Base-by-base conservation (phyloP, 2,329 filamentous ascomycete genomes). In the Fusarium neocosmosporiellum region DNA sequence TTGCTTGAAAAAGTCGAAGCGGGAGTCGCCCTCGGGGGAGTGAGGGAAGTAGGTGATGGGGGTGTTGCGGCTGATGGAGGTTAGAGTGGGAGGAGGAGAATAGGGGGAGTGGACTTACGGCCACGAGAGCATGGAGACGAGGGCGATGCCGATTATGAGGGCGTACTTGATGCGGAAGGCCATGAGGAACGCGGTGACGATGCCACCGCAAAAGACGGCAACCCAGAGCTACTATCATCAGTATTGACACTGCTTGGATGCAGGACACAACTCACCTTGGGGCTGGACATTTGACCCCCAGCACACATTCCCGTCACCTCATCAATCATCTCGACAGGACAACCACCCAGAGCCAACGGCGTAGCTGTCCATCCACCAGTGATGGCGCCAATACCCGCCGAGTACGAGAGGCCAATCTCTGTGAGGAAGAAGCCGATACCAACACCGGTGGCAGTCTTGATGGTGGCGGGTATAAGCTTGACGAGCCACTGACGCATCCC, bases 101-200 rank as follows among this genome's bases (percentile, higher is more conserved):
- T 7, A 34, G 22, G 33, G 8, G 2, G 46, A 24, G 14, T 4
- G 43, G 5, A 87, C 88, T 83, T 80, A 91, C 84, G 92, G 92
- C 93, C 92, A 94, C 8, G 92, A 94, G 57, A 94, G 84, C 71
- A 94, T 87, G 6, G 92, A 93, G 5, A 94, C 92, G 8, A 94
- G 83, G 11, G 89, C 84, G 63, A 95, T 94, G 3, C 93, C 93
- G 27, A 92, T 88, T 62, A 94, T 89, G 69, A 95, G 93, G 55
- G 92, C 91, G 63, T 92, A 91, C 79, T 94, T 94, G 82, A 94
- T 86, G 41, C 91, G 89, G 80, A 92, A 95, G 20, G 92, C 88
- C 92, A 94, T 94, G 81, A 97, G 89, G 73, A 96, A 88, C 7
- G 93, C 90, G 0, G 94, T 96, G 39, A 97, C 81, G 53, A 97